Evolutionary conservation across 371 early-diverging fungal genomes (phyloP).

Genomic region (Mortierella sp.): DNA sequence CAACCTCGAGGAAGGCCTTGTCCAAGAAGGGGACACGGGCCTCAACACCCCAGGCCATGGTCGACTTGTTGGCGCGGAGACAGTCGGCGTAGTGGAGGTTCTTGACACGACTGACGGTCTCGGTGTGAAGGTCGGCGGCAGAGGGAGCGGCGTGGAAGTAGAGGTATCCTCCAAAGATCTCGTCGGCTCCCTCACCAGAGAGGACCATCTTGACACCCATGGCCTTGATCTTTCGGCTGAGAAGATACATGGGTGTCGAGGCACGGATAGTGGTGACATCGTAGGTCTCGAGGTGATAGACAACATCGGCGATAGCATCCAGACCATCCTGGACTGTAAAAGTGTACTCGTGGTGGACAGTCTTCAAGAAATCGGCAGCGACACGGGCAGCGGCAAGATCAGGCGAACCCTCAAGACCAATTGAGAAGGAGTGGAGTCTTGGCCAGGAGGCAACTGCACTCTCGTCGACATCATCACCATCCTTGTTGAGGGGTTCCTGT

Average conservation of each 20-base stretch:
- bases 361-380: constrained; percentile 91
- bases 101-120: constrained; percentile 92
- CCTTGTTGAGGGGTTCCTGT: constrained; percentile 42
- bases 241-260: constrained; percentile 97
- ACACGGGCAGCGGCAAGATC: constrained; percentile 92
- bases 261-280: constrained; percentile 99
- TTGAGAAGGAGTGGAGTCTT: constrained; percentile 94
- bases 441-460: constrained; percentile 85
- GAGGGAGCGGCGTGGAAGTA: constrained; percentile 97
- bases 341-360: constrained; percentile 95
- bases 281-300: constrained; percentile 97
- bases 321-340: constrained; percentile 96
- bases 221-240: constrained; percentile 96
- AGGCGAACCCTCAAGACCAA: constrained; percentile 95
- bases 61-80: constrained; percentile 97
- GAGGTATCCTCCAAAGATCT: constrained; percentile 97
- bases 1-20: constrained; percentile 88
- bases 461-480: constrained; percentile 81
- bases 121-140: constrained; percentile 86
- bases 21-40: constrained; percentile 98
- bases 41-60: constrained; percentile 99
- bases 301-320: constrained; percentile 95
- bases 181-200: constrained; percentile 96
- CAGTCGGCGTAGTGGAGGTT: constrained; percentile 96
- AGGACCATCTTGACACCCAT: constrained; percentile 99